These are phyloP conservation scores for Syncephalastrum monosporum DNA, from an alignment of 371 early-diverging fungal genomes.

Conservation along the genomic window DNA sequence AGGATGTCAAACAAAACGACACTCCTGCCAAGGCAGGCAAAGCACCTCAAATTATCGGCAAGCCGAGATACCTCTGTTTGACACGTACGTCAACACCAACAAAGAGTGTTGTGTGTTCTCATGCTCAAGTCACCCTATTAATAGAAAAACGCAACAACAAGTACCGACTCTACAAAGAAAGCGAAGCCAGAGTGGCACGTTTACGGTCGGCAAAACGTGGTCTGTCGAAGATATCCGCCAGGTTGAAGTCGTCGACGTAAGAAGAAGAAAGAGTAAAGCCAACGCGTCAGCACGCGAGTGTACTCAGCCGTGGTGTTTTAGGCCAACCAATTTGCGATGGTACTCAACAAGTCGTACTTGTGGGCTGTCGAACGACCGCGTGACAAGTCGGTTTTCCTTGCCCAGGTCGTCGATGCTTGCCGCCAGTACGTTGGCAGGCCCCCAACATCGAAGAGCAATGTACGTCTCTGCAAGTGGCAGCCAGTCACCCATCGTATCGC, in stretches of 20 bases:
- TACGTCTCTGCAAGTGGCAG: not conserved
- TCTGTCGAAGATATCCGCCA: constrained; percentile 57
- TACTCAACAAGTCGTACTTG: constrained; percentile 45
- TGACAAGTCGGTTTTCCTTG: constrained; percentile 50
- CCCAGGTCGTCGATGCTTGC: constrained; percentile 45
- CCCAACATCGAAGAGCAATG: constrained; percentile 54
- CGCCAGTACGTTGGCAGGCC: constrained; percentile 35
- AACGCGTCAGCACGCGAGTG: not conserved
- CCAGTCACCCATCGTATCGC: too few relatives aligned
- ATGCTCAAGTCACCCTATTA: not conserved
- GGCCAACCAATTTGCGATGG: constrained; percentile 48
- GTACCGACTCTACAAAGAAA: constrained; percentile 56
- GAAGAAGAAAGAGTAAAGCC: constrained; percentile 7
- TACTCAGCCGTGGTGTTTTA: constrained; percentile 7
- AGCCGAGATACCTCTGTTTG: constrained; percentile 47
- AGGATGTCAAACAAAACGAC: constrained; percentile 45
- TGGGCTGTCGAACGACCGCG: constrained; percentile 50
- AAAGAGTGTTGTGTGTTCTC: too few relatives aligned
- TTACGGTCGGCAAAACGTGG: constrained; percentile 59
- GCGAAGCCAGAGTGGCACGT: constrained; percentile 54
- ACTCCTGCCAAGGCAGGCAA: constrained; percentile 14
- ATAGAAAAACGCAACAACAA: constrained; percentile 45
- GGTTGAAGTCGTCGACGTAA: constrained; percentile 58
- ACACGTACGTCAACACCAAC: constrained; percentile 28
- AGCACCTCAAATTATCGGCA: constrained; percentile 39